These are phyloP conservation scores for Alternaria sp. DNA, from an alignment of 2,329 filamentous ascomycete species.

Conservation along the genomic window DNA sequence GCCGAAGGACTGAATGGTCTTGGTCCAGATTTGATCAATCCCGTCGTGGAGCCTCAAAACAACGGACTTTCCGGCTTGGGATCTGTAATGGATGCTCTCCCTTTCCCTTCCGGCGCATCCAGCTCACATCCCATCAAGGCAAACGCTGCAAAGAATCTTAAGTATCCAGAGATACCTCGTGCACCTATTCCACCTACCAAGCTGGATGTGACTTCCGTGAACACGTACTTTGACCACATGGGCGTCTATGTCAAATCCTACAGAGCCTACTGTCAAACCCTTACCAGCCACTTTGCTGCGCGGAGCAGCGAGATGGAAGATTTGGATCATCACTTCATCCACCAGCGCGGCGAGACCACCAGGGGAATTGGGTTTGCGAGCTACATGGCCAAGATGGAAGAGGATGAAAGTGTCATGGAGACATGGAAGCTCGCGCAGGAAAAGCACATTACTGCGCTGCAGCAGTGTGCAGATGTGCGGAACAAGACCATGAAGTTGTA, in stretches of 20 bases:
- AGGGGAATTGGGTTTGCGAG: conserved; percentile 60
- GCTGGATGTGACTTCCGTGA: conserved; percentile 57
- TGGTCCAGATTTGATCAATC: conserved; percentile 56
- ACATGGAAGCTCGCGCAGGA: conserved; percentile 67
- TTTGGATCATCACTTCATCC: conserved; percentile 57
- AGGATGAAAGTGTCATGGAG: conserved; percentile 68
- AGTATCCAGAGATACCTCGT: conserved; percentile 60
- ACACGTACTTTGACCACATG: conserved; percentile 61
- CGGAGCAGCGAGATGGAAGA: conserved; percentile 57
- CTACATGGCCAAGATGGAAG: conserved; percentile 66
- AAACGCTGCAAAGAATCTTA: conserved; percentile 50
- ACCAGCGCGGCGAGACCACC: conserved; percentile 57
- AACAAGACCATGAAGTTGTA: conserved; percentile 40
- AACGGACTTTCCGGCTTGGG: conserved; percentile 60
- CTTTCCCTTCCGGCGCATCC: conserved; percentile 64
- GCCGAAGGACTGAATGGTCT: conserved; percentile 52
- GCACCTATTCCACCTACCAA: conserved; percentile 54
- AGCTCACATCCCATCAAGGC: conserved; percentile 51
- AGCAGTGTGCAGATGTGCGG: conserved; percentile 41
- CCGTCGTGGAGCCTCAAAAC: conserved; percentile 54
- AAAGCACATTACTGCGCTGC: conserved; percentile 65
- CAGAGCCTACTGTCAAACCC: conserved; percentile 60
- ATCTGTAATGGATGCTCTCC: conserved; percentile 61
- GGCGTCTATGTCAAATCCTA: conserved; percentile 63
- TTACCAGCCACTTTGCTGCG: conserved; percentile 63